These are phyloP conservation scores for Zea luxurians DNA, from an alignment of 176 grass and related monocot species.

Conservation along the genomic window DNA sequence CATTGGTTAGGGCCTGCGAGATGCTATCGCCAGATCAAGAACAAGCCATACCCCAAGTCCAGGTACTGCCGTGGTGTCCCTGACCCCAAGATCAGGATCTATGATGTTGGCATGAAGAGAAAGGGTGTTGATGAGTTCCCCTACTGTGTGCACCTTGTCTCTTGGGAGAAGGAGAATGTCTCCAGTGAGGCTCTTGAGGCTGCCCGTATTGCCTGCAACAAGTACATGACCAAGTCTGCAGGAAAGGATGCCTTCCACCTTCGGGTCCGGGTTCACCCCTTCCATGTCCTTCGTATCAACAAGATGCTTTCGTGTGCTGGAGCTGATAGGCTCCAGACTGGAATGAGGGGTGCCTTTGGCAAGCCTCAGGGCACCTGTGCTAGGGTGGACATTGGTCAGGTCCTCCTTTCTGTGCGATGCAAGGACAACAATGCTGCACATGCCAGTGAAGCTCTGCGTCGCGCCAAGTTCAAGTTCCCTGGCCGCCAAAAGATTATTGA, in stretches of 20 bases:
- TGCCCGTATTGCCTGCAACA: slow-evolving; percentile 76
- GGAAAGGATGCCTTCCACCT: slow-evolving; percentile 88
- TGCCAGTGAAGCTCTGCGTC: slow-evolving; percentile 62
- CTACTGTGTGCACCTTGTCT: slow-evolving; percentile 65
- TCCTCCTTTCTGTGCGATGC: slow-evolving; percentile 66
- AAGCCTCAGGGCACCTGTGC: slow-evolving; percentile 71
- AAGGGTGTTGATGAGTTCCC: slow-evolving; percentile 70
- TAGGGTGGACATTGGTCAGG: slow-evolving; percentile 68
- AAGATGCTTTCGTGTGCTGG: slow-evolving; percentile 85
- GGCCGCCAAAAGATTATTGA: slow-evolving; percentile 82
- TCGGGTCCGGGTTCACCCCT: slow-evolving; percentile 64
- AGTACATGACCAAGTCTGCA: slow-evolving; percentile 78
- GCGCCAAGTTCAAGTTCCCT: slow-evolving; percentile 87
- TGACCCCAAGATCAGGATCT: slow-evolving; percentile 82
- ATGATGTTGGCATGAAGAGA: slow-evolving; percentile 84
- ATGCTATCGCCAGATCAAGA: slow-evolving; percentile 86
- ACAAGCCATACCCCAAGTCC: slow-evolving; percentile 81
- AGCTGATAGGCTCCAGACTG: slow-evolving; percentile 90
- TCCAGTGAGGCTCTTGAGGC: slow-evolving; percentile 84
- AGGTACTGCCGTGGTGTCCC: slow-evolving; percentile 85
- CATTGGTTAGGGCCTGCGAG: slow-evolving; percentile 52
- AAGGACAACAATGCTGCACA: slow-evolving; percentile 58
- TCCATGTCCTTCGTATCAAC: slow-evolving; percentile 76
- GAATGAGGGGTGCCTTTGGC: slow-evolving; percentile 90
- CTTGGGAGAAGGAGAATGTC: slow-evolving; percentile 88